These are phyloP conservation scores for Cymbidium sinense DNA, from an alignment of 106 monocot genomes.

Conservation along the genomic window DNA sequence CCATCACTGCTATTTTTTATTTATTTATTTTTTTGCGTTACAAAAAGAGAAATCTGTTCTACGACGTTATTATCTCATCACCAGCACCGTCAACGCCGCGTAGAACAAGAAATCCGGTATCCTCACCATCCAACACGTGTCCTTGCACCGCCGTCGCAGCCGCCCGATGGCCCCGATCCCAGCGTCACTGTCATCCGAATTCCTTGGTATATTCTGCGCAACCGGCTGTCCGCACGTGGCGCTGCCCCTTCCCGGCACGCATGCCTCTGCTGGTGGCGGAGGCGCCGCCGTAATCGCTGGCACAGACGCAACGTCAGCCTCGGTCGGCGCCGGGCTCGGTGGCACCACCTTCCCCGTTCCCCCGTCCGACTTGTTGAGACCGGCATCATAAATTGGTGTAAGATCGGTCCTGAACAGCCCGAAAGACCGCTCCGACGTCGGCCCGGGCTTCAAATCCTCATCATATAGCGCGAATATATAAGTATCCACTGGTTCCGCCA, in stretches of 20 bases:
- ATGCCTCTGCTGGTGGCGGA: neutral
- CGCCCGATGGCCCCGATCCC: too few relatives aligned
- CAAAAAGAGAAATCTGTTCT: too few relatives aligned
- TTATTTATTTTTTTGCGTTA: too few relatives aligned
- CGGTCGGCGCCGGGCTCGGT: neutral
- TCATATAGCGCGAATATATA: constrained; percentile 48
- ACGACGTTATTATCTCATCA: neutral
- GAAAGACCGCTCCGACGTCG: constrained; percentile 40
- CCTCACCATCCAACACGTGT: neutral
- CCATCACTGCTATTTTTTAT: too few relatives aligned
- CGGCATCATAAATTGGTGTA: constrained; percentile 31
- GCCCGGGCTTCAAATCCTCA: constrained; percentile 53
- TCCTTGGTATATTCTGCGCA: neutral
- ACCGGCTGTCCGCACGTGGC: neutral
- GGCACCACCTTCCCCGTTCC: neutral
- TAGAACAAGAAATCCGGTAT: neutral
- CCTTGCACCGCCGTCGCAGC: neutral
- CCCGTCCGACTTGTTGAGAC: constrained; percentile 5
- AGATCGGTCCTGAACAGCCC: constrained; percentile 30
- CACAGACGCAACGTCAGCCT: neutral
- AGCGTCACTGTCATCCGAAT: neutral
- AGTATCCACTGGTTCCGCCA: constrained; percentile 28
- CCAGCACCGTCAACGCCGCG: neutral
- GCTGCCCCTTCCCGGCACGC: neutral
- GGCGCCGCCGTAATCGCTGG: neutral